Evolutionary conservation across 2,329 filamentous ascomycete species (phyloP).

Genomic region (Claviceps maximensis): DNA sequence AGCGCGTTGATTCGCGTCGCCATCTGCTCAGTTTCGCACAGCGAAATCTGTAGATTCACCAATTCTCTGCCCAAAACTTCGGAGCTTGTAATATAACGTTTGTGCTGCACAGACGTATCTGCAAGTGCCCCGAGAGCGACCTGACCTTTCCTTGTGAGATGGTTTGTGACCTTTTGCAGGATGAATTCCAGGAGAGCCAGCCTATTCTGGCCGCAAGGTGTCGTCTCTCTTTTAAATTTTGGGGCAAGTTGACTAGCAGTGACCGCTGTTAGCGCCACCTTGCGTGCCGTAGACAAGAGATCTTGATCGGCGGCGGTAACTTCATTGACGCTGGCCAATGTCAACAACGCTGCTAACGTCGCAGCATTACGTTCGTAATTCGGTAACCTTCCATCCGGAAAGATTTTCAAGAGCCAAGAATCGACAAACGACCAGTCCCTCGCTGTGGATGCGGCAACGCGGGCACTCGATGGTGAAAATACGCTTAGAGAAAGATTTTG

Average conservation of each 20-base stretch:
- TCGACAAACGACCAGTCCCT: conserved; percentile 89
- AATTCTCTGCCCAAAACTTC: conserved; percentile 38
- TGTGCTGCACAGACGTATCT: conserved; percentile 34
- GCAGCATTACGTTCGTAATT: conserved; percentile 77
- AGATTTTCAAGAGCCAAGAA: conserved; percentile 62
- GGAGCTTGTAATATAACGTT: conserved; percentile 33
- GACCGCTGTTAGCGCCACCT: conserved; percentile 33
- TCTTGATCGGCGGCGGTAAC: conserved; percentile 57
- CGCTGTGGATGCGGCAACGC: conserved; percentile 66
- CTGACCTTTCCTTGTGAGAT: conserved; percentile 39
- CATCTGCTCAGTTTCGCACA: conserved; percentile 43
- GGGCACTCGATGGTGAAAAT: conserved; percentile 54
- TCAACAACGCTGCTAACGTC: conserved; percentile 62
- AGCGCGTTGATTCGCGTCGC: conserved; percentile 40
- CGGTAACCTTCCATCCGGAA: conserved; percentile 47
- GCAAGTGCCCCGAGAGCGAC: conserved; percentile 46
- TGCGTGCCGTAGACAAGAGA: conserved; percentile 44
- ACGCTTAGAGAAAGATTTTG: conserved; percentile 32
- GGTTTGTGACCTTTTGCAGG: not conserved
- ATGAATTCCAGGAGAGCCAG: conserved; percentile 33
- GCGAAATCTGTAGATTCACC: conserved; percentile 40
- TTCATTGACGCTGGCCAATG: conserved; percentile 65
- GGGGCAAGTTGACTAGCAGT: not conserved
- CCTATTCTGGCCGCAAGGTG: not conserved
- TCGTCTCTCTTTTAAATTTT: not conserved